A percentile compares a stretch with the other conserved stretches of the same genome.
phyloP scores from a whole-genome alignment of 768 basidiomycete species.

The Kwoniella newhampshirensis region DNA sequence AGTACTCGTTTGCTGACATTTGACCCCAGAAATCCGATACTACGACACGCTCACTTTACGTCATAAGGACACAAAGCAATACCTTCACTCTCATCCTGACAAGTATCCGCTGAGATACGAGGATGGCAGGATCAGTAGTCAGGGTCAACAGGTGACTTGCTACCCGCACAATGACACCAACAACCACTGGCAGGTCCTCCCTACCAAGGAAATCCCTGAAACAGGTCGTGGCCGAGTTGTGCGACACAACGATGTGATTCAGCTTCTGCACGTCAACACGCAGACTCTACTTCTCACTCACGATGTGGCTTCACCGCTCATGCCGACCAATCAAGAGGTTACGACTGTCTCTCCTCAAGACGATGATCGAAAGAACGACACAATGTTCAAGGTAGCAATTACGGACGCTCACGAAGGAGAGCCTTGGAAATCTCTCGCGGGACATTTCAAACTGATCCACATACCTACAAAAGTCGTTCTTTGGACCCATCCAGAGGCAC shows the following conservation, averaged over 20 bases:
- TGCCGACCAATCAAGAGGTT: constrained; percentile 98
- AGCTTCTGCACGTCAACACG: constrained; percentile 83
- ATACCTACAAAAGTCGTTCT: constrained; percentile 84
- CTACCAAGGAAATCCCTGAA: constrained; percentile 91
- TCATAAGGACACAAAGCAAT: constrained; percentile 91
- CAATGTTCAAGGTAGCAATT: constrained; percentile 76
- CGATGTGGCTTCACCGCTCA: constrained; percentile 93
- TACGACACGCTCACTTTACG: constrained; percentile 81
- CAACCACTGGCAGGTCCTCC: constrained; percentile 93
- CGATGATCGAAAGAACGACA: constrained; percentile 75
- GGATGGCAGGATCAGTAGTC: constrained; percentile 90
- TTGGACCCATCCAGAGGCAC: constrained; percentile 77
- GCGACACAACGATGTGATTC: constrained; percentile 82
- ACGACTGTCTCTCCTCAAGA: constrained; percentile 87
- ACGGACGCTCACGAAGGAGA: constrained; percentile 73
- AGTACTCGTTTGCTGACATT: background rate
- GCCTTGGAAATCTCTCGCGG: constrained; percentile 88
- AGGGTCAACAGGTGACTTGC: constrained; percentile 97
- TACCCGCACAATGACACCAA: constrained; percentile 92
- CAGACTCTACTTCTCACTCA: constrained; percentile 83
- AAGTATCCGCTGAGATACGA: constrained; percentile 90
- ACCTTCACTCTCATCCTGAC: constrained; percentile 88
- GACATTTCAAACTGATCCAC: constrained; percentile 88
- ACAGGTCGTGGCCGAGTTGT: constrained; percentile 89
- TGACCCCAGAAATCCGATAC: constrained; percentile 77